A percentile compares a stretch with the other conserved stretches of the same genome.
Evolutionary conservation across 805 yeast genomes (phyloP).

Genomic region (Cyberlindnera misumaiensis): DNA sequence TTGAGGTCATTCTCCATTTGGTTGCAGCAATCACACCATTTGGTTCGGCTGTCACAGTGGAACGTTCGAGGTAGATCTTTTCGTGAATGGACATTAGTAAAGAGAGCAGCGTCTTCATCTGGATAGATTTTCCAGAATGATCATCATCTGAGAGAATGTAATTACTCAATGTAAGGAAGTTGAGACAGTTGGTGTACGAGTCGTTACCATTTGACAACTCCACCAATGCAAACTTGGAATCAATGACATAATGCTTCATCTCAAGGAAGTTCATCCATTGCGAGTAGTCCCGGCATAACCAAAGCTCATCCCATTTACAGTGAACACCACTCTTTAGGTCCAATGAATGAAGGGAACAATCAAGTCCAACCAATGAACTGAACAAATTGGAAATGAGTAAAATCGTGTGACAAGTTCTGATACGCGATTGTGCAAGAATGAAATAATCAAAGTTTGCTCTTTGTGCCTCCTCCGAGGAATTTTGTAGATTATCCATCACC

Average conservation of each 20-base stretch:
- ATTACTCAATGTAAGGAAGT: slow-evolving; percentile 37
- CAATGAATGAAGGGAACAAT: slow-evolving; percentile 36
- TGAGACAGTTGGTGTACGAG: slow-evolving; percentile 36
- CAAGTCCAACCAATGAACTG: slow-evolving; percentile 40
- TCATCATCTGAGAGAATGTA: slow-evolving; percentile 31
- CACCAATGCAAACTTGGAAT: slow-evolving; percentile 48
- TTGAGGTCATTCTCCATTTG: slow-evolving; percentile 57
- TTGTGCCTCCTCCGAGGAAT: slow-evolving; percentile 23
- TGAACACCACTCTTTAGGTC: slow-evolving; percentile 61
- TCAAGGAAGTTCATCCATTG: slow-evolving; percentile 45
- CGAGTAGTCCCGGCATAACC: slow-evolving; percentile 42
- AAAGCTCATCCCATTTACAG: slow-evolving; percentile 51
- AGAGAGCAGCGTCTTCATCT: slow-evolving; percentile 45
- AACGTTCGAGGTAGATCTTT: slow-evolving; percentile 47
- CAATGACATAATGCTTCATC: slow-evolving; percentile 33
- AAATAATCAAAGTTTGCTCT: slow-evolving; percentile 41
- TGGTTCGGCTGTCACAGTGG: slow-evolving; percentile 28
- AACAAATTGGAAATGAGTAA: slow-evolving; percentile 53
- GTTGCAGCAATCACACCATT: slow-evolving; percentile 42
- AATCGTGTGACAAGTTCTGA: slow-evolving; percentile 65
- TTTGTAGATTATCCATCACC: slow-evolving; percentile 28
- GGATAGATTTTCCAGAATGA: slow-evolving; percentile 29
- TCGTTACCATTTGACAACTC: slow-evolving; percentile 51
- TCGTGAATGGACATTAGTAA: slow-evolving; percentile 64
- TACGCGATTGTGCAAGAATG: slow-evolving; percentile 66